Percentiles rank a stretch among this genome's conserved stretches.
These are phyloP conservation scores for Paxillus involutus DNA, from an alignment of 768 basidiomycete species.

Conservation along the genomic window DNA sequence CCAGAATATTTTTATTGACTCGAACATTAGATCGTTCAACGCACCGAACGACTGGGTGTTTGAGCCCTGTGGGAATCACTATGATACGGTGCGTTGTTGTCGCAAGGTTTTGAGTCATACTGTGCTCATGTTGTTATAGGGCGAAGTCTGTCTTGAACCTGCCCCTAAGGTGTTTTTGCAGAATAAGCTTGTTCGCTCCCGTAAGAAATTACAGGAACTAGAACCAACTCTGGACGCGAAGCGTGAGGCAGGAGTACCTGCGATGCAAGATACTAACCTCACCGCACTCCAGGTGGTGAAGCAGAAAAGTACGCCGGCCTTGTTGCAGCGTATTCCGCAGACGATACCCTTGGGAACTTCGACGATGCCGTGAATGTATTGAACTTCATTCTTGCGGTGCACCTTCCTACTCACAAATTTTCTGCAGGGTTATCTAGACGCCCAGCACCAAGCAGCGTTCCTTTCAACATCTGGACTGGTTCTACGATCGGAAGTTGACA, in stretches of 20 bases:
- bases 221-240: slow-evolving; percentile 56
- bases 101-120: not conserved
- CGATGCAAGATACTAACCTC: slow-evolving; percentile 6
- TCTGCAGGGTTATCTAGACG: slow-evolving; percentile 60
- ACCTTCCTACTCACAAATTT: slow-evolving; percentile 2
- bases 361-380: slow-evolving; percentile 37
- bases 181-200: slow-evolving; percentile 66
- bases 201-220: slow-evolving; percentile 64
- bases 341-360: slow-evolving; percentile 52
- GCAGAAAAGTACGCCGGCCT: slow-evolving; percentile 48
- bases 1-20: slow-evolving; percentile 68
- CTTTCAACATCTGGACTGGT: slow-evolving; percentile 56
- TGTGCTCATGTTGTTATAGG: slow-evolving; percentile 10
- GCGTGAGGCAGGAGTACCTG: slow-evolving; percentile 42
- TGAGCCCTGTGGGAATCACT: slow-evolving; percentile 71
- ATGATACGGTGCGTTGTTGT: slow-evolving; percentile 62
- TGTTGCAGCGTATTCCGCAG: slow-evolving; percentile 44
- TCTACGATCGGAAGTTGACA: slow-evolving; percentile 63
- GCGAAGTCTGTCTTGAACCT: slow-evolving; percentile 60
- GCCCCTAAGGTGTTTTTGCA: slow-evolving; percentile 78
- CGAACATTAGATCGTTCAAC: slow-evolving; percentile 67
- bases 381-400: not conserved
- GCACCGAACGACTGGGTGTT: slow-evolving; percentile 69
- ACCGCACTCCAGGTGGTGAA: slow-evolving; percentile 46
- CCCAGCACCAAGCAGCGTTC: slow-evolving; percentile 55